phyloP scores from a whole-genome alignment of 192 early-diverging fungal species.

The Umbelopsis sp. region DNA sequence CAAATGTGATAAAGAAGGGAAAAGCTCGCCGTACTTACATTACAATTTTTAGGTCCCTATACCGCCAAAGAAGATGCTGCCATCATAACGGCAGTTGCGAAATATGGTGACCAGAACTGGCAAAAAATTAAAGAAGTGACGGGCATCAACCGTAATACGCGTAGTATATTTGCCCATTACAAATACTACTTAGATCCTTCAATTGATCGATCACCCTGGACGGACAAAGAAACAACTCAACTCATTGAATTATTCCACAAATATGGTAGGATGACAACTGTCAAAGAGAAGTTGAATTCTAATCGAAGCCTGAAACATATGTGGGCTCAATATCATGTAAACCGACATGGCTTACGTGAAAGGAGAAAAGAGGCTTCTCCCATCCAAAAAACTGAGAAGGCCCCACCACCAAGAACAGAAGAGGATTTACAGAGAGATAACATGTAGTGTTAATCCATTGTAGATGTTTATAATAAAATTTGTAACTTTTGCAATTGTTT shows the following conservation, averaged over 20 bases:
- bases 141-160: slow-evolving; percentile 19
- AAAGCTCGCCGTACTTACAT: background rate
- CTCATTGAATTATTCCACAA: slow-evolving; percentile 4
- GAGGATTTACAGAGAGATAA: too few species aligned
- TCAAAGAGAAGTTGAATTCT: background rate
- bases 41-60: slow-evolving; percentile 12
- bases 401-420: background rate
- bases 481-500: too few species aligned
- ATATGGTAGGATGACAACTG: slow-evolving; percentile 3
- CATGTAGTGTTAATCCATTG: too few species aligned
- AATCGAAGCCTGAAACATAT: slow-evolving; percentile 23
- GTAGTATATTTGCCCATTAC: slow-evolving; percentile 35
- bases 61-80: slow-evolving; percentile 19
- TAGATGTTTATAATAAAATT: too few species aligned
- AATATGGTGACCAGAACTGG: slow-evolving; percentile 31
- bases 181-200: slow-evolving; percentile 20
- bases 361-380: background rate
- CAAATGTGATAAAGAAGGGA: background rate
- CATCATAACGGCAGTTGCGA: slow-evolving; percentile 16
- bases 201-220: slow-evolving; percentile 30
- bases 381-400: background rate
- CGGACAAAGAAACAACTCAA: slow-evolving; percentile 3
- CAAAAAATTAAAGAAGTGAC: slow-evolving; percentile 19
- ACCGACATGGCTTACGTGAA: background rate
- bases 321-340: slow-evolving; percentile 27